Conservation (phyloP, 176 grass and related monocot species). For the Aegilops sharonensis region DNA sequence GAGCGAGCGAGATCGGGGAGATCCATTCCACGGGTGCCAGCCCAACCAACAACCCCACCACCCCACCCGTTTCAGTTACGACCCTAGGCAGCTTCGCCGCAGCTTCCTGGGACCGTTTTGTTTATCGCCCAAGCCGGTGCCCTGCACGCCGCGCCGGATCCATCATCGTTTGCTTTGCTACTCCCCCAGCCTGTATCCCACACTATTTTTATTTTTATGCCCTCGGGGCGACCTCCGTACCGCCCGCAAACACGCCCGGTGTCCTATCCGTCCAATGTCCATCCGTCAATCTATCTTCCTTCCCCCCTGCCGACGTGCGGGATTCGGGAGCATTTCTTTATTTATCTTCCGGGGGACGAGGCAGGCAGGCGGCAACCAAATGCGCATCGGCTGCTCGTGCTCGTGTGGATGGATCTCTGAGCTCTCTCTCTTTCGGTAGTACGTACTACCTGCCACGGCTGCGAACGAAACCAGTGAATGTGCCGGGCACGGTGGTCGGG, state of each 20-base stretch:
- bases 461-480: not conserved
- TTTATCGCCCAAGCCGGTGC: slow-evolving; percentile 18
- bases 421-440: too few relatives aligned
- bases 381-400: not conserved
- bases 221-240: not conserved
- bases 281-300: not conserved
- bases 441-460: not conserved
- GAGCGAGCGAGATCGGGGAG: not conserved
- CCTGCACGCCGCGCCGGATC: not conserved
- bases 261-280: not conserved
- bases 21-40: not conserved
- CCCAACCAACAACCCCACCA: not conserved
- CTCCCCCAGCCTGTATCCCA: not conserved
- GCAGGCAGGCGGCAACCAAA: not conserved
- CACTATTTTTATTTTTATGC: not conserved
- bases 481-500: not conserved
- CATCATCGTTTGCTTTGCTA: not conserved
- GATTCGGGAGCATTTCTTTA: not conserved
- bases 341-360: too few relatives aligned
- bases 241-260: not conserved
- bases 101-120: slow-evolving; percentile 20
- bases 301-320: not conserved
- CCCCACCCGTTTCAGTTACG: slow-evolving; percentile 37
- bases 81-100: slow-evolving; percentile 14
- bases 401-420: not conserved